phyloP scores from a whole-genome alignment of 129 eudicot species.

The Artemisia annua region DNA sequence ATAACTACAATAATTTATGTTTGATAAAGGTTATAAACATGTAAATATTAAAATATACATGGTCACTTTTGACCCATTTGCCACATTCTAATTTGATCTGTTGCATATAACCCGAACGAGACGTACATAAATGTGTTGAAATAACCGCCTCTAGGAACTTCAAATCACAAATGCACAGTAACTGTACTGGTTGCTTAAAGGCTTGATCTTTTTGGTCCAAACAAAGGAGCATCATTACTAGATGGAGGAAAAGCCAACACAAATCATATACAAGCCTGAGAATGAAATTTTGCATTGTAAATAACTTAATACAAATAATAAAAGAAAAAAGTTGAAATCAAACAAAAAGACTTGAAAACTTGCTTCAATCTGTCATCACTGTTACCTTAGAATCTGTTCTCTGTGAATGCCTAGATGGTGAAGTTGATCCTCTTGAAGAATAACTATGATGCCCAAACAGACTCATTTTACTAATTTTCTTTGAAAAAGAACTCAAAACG shows the following conservation, averaged over 20 bases:
- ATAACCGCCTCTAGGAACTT: neutral
- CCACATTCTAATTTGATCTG: neutral
- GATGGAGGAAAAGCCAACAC: slow-evolving; percentile 7
- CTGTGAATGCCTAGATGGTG: slow-evolving; percentile 79
- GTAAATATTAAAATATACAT: too few species aligned
- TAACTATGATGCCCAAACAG: slow-evolving; percentile 67
- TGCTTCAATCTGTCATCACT: slow-evolving; percentile 44
- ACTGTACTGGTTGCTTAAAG: neutral
- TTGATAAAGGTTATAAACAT: too few species aligned
- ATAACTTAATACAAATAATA: slow-evolving; percentile 6
- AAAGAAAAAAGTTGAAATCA: neutral
- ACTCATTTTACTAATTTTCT: slow-evolving; percentile 63
- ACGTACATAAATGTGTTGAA: neutral
- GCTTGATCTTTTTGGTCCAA: slow-evolving; percentile 13
- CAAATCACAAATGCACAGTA: neutral
- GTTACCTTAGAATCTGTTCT: slow-evolving; percentile 73
- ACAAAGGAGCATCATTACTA: neutral
- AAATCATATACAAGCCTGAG: slow-evolving; percentile 20
- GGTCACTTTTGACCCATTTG: too few species aligned
- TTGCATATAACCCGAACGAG: neutral
- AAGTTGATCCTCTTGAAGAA: slow-evolving; percentile 76
- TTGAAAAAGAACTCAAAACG: slow-evolving; percentile 80
- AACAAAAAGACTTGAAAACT: slow-evolving; percentile 2
- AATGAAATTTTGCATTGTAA: slow-evolving; percentile 4
- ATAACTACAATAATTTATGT: too few species aligned